Evolutionary conservation across 371 early-diverging fungal genomes (phyloP), one percentile per base, ranked within the genome.

Genomic region (Mucor irregularis): DNA sequence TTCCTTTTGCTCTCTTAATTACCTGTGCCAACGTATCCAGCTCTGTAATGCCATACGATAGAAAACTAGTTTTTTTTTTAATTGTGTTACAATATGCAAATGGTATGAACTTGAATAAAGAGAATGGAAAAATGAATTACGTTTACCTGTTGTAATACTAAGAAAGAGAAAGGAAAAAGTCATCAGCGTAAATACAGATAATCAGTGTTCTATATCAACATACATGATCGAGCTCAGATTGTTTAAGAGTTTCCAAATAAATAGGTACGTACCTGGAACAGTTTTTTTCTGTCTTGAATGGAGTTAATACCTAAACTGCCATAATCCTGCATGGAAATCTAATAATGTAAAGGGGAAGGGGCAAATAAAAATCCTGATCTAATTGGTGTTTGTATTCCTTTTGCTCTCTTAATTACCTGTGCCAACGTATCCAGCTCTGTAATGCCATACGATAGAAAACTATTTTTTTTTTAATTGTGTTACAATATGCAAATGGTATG

Each of bases 261-360:
- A n/a, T n/a, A n/a, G n/a, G n/a, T n/a, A n/a, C n/a, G 24, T 60
- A 53, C 61, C 21, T 60, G 61, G 64, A 88, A 88, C 46, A 72
- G 73, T 55, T 80, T 61, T 53, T 89, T 87, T 37, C 90, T 66
- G 62, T 90, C 90, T 38, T 87, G 85, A 80, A 85, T 84, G 25
- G 80, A 71, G 22, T 74, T 78, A 22, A 90, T 84, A 14, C 90
- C 90, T 35, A 89, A 64, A n/a, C 77, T 63, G 42, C 68, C 74
- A 63, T 88, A 90, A 72, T 89, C 89, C 58, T 84, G 84, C 86
- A 90, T 86, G 22, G 85, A 84, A 51, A 90, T 71, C 76, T 82
- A 38, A 33, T 31, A 31, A 11, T 31, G 31, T n/a, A n/a, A n/a
- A n/a, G n/a, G n/a, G n/a, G n/a, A n/a, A n/a, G n/a, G n/a, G n/a